Percentiles rank a stretch among this genome's conserved stretches.
phyloP scores from a whole-genome alignment of 2,329 filamentous ascomycete genomes.

The Lasiodiplodia theobromae region DNA sequence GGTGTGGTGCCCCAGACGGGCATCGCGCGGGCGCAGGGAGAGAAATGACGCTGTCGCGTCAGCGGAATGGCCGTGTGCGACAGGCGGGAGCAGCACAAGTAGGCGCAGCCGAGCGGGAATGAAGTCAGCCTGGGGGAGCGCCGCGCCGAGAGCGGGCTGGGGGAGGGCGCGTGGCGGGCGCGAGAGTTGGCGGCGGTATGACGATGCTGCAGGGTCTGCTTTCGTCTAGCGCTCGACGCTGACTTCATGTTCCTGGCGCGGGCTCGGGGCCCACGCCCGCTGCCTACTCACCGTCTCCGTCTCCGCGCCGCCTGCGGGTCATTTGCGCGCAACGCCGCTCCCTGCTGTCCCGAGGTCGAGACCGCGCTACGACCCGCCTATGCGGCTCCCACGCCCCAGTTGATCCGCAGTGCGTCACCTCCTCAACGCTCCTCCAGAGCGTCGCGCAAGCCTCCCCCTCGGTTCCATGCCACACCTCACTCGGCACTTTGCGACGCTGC shows the following conservation, averaged over 20 bases:
- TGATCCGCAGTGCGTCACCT: conserved; percentile 28
- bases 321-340: neutral
- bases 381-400: conserved; percentile 5
- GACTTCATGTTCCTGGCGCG: conserved; percentile 20
- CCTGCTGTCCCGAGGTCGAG: conserved; percentile 14
- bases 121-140: conserved; percentile 6
- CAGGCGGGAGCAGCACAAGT: conserved; percentile 1
- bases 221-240: conserved; percentile 1
- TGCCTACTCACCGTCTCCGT: neutral
- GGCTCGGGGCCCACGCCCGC: neutral
- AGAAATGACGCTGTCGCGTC: conserved; percentile 7
- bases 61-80: conserved; percentile 23
- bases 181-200: neutral
- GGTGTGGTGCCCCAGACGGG: neutral
- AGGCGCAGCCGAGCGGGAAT: conserved; percentile 5
- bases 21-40: conserved; percentile 1
- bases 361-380: neutral
- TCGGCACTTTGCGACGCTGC: neutral
- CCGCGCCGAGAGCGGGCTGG: neutral
- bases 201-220: conserved; percentile 8
- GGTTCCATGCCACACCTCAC: neutral
- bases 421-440: conserved; percentile 11
- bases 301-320: neutral
- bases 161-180: neutral
- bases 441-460: neutral